A percentile compares a stretch with the other conserved stretches of the same genome.
These are phyloP conservation scores for Talaromyces sp. DNA, from an alignment of 2,329 filamentous ascomycete genomes.

Conservation along the genomic window DNA sequence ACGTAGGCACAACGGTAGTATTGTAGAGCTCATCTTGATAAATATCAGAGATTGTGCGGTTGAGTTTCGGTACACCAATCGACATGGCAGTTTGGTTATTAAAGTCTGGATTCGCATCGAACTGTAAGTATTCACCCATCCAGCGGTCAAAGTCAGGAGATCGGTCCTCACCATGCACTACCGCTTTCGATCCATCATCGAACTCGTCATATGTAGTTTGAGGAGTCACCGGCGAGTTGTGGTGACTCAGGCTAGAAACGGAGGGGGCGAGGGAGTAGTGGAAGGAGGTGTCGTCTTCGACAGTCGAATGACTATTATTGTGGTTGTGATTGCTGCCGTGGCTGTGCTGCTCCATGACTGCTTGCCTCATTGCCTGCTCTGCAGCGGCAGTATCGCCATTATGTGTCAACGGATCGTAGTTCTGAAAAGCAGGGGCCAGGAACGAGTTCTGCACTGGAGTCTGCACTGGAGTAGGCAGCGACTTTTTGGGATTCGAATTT, in stretches of 20 bases:
- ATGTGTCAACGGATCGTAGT: conserved; percentile 42
- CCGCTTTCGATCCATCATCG: conserved; percentile 49
- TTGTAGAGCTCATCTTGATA: conserved; percentile 84
- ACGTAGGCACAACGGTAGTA: conserved; percentile 36
- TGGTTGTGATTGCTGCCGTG: conserved; percentile 29
- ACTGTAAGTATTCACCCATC: conserved; percentile 67
- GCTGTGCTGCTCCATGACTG: conserved; percentile 49
- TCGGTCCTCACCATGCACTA: conserved; percentile 55
- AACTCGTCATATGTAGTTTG: conserved; percentile 54
- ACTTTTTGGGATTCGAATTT: conserved; percentile 44
- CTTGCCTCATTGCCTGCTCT: conserved; percentile 60
- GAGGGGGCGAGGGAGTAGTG: conserved; percentile 56
- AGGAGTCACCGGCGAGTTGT: conserved; percentile 61
- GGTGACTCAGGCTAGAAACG: conserved; percentile 59
- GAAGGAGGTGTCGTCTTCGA: conserved; percentile 50
- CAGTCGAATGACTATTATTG: conserved; percentile 32
- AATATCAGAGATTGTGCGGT: conserved; percentile 80
- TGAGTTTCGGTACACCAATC: conserved; percentile 67
- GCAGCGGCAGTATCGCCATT: conserved; percentile 46
- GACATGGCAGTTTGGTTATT: conserved; percentile 35
- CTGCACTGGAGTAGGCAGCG: conserved; percentile 54
- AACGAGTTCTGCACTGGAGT: conserved; percentile 54
- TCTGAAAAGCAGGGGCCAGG: conserved; percentile 45
- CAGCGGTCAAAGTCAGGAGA: conserved; percentile 40
- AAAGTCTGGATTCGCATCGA: conserved; percentile 55